Conservation (phyloP, 192 early-diverging fungal species). For the Rhizophagus prolifer region DNA sequence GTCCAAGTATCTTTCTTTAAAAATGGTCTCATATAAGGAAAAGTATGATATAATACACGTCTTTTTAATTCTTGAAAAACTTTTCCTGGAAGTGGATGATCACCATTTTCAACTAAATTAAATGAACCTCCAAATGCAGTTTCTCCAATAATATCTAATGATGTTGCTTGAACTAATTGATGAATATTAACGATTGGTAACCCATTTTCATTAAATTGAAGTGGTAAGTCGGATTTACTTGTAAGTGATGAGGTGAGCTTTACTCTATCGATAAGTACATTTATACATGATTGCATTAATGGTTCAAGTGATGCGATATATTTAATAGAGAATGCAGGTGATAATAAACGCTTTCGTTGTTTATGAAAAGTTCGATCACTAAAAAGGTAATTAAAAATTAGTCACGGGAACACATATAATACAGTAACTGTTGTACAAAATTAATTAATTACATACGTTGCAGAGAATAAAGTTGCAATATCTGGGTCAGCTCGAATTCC, state of each 20-base stretch:
- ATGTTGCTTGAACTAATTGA: slow-evolving; percentile 30
- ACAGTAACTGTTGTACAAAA: neutral
- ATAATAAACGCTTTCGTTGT: slow-evolving; percentile 21
- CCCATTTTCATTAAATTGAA: slow-evolving; percentile 15
- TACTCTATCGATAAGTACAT: slow-evolving; percentile 33
- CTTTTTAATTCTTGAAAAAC: slow-evolving; percentile 34
- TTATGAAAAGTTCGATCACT: slow-evolving; percentile 8
- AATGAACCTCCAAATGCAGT: slow-evolving; percentile 53
- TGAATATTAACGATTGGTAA: slow-evolving; percentile 40
- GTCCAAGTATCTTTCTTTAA: slow-evolving; percentile 15
- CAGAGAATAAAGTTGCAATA: slow-evolving; percentile 10
- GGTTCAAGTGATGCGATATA: slow-evolving; percentile 50
- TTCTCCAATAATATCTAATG: slow-evolving; percentile 56
- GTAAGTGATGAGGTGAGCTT: neutral
- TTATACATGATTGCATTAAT: slow-evolving; percentile 35
- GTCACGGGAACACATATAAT: neutral
- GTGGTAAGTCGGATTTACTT: neutral
- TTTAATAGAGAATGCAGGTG: slow-evolving; percentile 52
- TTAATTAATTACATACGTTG: neutral
- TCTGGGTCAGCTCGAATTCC: slow-evolving; percentile 5
- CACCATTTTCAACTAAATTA: slow-evolving; percentile 47
- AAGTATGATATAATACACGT: slow-evolving; percentile 23
- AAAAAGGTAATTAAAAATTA: too few species aligned
- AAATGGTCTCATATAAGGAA: slow-evolving; percentile 28
- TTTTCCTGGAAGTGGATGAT: slow-evolving; percentile 41